Evolutionary conservation across 169 alveolate species (phyloP), one percentile per base, ranked within the genome.

Genomic region (Amoebophrya sp.): DNA sequence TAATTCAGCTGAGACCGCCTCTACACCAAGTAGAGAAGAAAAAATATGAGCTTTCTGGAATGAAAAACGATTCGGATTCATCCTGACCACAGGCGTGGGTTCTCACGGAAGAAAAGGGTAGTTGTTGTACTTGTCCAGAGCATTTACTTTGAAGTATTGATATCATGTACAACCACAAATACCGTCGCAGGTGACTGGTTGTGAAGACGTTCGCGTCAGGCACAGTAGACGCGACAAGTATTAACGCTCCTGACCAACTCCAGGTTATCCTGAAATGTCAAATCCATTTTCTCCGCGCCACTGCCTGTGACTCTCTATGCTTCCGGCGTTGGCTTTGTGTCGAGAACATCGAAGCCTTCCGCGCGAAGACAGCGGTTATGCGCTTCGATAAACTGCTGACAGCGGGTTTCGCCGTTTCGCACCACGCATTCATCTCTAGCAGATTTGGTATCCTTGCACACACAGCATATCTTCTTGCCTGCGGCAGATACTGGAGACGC

Each of bases 381-480:
- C 33, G 83, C 83, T 29, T 65, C 26, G 2, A 65, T 65, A 36
- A 65, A 65, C 26, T 65, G 83, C 83, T 1, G 2, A 36, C 83
- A 65, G 3, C 83, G 18, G 39, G 18, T 36, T 36, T 65, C 83
- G 83, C 83, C 83, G 83, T 65, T 65, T 6, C 83, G 83, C 33
- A 65, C 83, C 2, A 65, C 83, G 33, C 83, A 65, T 65, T 65
- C 83, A 36, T 65, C 83, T 10, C 83, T 29, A 26, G 33, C 83
- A 0, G 83, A 29, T 18, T 65, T 65, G 36, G 83, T 65, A 1
- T 65, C 83, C 26, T 65, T 65, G 83, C 95, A 93, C n/a, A 91
- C 95, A 53, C 95, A 93, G 78, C 95, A 93, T 2, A 93, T 93
- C 41, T 89, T 41, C 89, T 93, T 93, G n/a, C 94, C 94, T 29